Evolutionary conservation across 2,329 filamentous ascomycete species (phyloP).

Genomic region (Sarocladium oryzae): DNA sequence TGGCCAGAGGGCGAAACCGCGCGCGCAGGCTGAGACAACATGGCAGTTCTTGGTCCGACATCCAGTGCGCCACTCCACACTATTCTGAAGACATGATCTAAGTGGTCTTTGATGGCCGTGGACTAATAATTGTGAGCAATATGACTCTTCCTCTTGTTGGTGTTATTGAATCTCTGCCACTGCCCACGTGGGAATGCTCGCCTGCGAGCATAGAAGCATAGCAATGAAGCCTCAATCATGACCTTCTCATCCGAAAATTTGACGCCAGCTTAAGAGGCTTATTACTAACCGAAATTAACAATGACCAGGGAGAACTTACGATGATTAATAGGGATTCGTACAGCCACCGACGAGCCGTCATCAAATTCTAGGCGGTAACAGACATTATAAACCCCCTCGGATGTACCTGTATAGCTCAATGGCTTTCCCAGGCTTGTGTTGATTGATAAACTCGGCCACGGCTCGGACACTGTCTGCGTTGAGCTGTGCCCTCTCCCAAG

Average conservation of each 20-base stretch:
- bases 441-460: slow-evolving; percentile 18
- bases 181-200: slow-evolving; percentile 30
- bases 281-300: slow-evolving; percentile 11
- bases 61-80: too few species aligned
- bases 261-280: slow-evolving; percentile 8
- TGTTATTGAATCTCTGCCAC: too few species aligned
- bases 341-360: slow-evolving; percentile 23
- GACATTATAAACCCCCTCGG: slow-evolving; percentile 23
- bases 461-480: slow-evolving; percentile 14
- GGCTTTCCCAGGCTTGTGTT: slow-evolving; percentile 18
- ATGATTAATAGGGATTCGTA: slow-evolving; percentile 20
- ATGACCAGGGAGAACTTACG: neutral
- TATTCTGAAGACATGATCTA: too few species aligned
- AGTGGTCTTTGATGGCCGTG: too few species aligned
- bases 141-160: too few species aligned
- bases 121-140: too few species aligned
- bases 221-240: slow-evolving; percentile 26
- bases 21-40: too few species aligned
- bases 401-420: slow-evolving; percentile 18
- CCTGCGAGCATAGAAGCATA: slow-evolving; percentile 25
- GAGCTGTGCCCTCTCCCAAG: slow-evolving; percentile 19
- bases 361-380: slow-evolving; percentile 25
- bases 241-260: slow-evolving; percentile 29
- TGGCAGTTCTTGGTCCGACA: too few species aligned
- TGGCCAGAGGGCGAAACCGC: too few species aligned